These are phyloP conservation scores for Talaromyces verruculosus DNA, from an alignment of 2,329 filamentous ascomycete species.

Conservation along the genomic window DNA sequence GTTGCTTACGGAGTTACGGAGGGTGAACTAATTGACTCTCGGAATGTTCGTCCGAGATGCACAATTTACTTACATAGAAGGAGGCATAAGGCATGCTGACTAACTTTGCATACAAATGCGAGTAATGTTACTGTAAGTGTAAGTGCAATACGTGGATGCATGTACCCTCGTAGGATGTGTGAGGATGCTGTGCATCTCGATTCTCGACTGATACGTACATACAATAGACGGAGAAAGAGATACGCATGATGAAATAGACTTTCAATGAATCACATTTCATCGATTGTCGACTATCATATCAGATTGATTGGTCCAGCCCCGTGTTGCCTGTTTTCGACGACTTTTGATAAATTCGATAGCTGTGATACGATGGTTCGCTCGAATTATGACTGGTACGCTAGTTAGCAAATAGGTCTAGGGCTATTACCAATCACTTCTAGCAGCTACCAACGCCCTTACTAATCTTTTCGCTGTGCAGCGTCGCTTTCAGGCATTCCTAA, in stretches of 20 bases:
- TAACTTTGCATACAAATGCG: not conserved
- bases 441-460: not conserved
- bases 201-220: too few species aligned
- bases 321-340: not conserved
- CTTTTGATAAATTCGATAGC: not conserved
- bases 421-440: not conserved
- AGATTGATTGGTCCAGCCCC: not conserved
- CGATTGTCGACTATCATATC: not conserved
- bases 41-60: constrained; percentile 13
- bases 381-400: not conserved
- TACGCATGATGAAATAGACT: not conserved
- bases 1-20: not conserved
- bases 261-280: not conserved
- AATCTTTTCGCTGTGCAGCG: not conserved
- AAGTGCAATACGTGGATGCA: not conserved
- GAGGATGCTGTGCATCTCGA: too few species aligned
- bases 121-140: not conserved
- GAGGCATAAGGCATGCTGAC: not conserved
- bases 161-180: too few species aligned
- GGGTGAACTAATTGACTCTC: not conserved
- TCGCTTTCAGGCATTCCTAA: constrained; percentile 9
- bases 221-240: too few species aligned
- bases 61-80: not conserved
- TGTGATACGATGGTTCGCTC: not conserved
- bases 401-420: not conserved